A percentile compares a stretch with the other conserved stretches of the same genome.
Evolutionary conservation across 2,329 filamentous ascomycete species (phyloP).

Genomic region (Xylogone sp.): DNA sequence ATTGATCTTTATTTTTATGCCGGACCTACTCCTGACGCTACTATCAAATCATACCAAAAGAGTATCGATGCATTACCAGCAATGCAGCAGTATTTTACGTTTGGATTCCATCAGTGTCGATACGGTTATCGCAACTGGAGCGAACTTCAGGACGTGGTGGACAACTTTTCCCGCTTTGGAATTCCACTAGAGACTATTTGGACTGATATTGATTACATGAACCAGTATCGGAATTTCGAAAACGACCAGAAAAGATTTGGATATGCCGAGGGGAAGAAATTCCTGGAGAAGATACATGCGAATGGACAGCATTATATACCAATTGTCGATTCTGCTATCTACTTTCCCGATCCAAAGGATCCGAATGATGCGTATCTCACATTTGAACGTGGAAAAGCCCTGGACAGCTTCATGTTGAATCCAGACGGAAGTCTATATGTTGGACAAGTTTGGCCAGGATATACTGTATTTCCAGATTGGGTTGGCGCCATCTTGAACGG

Average conservation of each 20-base stretch:
- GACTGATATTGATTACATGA: slow-evolving; percentile 73
- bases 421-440: slow-evolving; percentile 53
- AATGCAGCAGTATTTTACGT: slow-evolving; percentile 77
- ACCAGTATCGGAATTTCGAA: slow-evolving; percentile 56
- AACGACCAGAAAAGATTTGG: slow-evolving; percentile 55
- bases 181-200: slow-evolving; percentile 74
- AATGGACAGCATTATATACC: slow-evolving; percentile 58
- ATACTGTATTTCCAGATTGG: slow-evolving; percentile 69
- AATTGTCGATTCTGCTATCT: slow-evolving; percentile 70
- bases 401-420: slow-evolving; percentile 52
- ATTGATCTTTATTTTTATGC: slow-evolving; percentile 79
- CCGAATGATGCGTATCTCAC: slow-evolving; percentile 58
- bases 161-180: slow-evolving; percentile 57
- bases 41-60: slow-evolving; percentile 67
- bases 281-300: slow-evolving; percentile 58
- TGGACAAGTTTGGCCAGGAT: slow-evolving; percentile 72
- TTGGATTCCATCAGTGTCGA: slow-evolving; percentile 80
- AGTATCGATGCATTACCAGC: slow-evolving; percentile 67
- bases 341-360: slow-evolving; percentile 69
- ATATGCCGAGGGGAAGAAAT: slow-evolving; percentile 52
- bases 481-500: slow-evolving; percentile 55
- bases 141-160: slow-evolving; percentile 61
- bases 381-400: slow-evolving; percentile 58
- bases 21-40: slow-evolving; percentile 64
- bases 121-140: slow-evolving; percentile 80